These are phyloP conservation scores for Blepharisma undulans DNA, from an alignment of 169 alveolate species.

Conservation along the genomic window DNA sequence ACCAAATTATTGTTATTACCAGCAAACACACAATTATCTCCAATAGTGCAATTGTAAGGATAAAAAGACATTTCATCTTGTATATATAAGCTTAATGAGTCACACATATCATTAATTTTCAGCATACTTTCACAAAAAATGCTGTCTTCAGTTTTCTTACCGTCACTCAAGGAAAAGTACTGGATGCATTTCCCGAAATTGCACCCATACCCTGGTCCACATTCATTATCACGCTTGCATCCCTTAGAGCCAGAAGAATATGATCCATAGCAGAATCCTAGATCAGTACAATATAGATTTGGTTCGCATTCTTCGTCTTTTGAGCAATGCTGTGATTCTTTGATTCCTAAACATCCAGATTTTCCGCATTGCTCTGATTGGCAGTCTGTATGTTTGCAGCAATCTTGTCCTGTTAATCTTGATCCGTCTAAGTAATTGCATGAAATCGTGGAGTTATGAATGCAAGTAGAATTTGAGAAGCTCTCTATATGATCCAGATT, in stretches of 20 bases:
- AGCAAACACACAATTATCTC: neutral
- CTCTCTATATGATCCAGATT: neutral
- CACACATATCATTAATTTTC: neutral
- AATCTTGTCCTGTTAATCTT: neutral
- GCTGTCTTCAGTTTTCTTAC: neutral
- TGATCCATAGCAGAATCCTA: neutral
- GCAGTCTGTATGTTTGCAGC: neutral
- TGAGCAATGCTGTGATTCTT: neutral
- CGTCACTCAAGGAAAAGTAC: neutral
- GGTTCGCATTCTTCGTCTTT: neutral
- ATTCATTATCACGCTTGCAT: neutral
- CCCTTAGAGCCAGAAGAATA: neutral
- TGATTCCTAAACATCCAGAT: neutral
- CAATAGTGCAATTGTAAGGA: neutral
- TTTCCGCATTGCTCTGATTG: neutral
- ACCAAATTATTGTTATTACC: neutral
- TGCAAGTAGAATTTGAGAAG: neutral
- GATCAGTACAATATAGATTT: neutral
- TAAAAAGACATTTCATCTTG: neutral
- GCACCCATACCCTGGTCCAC: slow-evolving; percentile 17
- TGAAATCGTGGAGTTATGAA: neutral
- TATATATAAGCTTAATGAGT: neutral
- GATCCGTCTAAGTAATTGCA: neutral
- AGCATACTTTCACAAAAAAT: neutral
- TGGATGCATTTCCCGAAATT: neutral